Base-by-base conservation (phyloP, 148 eudicot species). In the Rhododendron vialii region DNA sequence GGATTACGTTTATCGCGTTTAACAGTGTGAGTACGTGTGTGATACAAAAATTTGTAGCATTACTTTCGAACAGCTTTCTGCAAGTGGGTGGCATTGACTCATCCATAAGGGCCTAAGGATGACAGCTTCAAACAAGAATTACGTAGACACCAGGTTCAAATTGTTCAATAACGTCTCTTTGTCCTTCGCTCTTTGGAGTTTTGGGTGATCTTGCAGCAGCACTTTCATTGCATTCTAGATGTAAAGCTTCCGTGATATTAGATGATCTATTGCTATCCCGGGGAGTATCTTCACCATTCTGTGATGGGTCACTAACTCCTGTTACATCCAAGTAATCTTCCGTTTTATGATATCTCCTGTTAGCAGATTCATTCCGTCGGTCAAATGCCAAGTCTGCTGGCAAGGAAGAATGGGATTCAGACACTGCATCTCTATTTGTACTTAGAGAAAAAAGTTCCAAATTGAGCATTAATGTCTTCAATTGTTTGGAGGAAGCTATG, bases 71-170 rank as follows among this genome's bases (percentile, higher is more conserved):
- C 57, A 53, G 2, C 20, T 53, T 53, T 53, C 57, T 50, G 57
- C 57, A 22, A 61, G 67, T 61, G n/a, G 1, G 67, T 61, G 63
- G 18, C 63, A 17, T 20, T 5, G n/a, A 57, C 24, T 57, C 63
- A 20, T 61, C 7, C 0, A 1, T 59, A 20, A 35, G 35, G 35
- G 35, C 35, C 35, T 38, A 38, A 53, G 59, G 20, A 20, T 53
- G 59, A 61, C 26, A 61, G 28, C 26, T 61, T 22, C 69, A 61
- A 20, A 24, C 4, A 61, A 61, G 69, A 61, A 53, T 15, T 7
- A 95, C 92, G 77, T 93, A 95, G 59, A 97, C 98, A 82, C 99
- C 98, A 41, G 93, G 95, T 84, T 93, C 98, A 88, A 94, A 94
- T 89, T 93, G 98, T 76, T 97, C 98, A 28, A 91, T 93, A 26